A percentile compares a stretch with the other conserved stretches of the same genome.
Conservation (phyloP, 495 filamentous ascomycete species). For the Alectoria sarmentosa region DNA sequence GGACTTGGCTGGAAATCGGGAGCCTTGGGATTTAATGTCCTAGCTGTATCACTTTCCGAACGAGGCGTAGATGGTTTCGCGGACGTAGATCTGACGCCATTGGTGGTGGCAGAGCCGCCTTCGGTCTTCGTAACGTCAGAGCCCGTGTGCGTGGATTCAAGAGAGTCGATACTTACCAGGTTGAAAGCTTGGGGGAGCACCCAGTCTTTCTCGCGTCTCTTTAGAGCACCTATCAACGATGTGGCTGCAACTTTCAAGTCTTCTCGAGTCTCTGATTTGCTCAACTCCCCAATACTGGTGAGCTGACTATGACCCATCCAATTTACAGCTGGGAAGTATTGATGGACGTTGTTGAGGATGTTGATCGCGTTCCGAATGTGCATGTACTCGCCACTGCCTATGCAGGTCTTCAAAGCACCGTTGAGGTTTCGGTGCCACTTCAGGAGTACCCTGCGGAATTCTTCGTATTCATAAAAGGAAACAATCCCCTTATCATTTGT, state of each 20-base stretch:
- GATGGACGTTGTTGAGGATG: constrained; percentile 71
- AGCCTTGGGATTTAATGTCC: constrained; percentile 41
- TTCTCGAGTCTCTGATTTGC: constrained; percentile 65
- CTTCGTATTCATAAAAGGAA: constrained; percentile 69
- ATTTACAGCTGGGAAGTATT: constrained; percentile 80
- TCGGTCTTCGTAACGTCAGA: constrained; percentile 6
- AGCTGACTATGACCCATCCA: constrained; percentile 74
- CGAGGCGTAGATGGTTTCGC: constrained; percentile 36
- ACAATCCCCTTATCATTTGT: constrained; percentile 57
- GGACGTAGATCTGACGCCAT: constrained; percentile 27
- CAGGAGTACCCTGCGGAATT: constrained; percentile 76
- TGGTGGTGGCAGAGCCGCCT: constrained; percentile 12
- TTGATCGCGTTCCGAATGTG: constrained; percentile 94
- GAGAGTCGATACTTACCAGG: constrained; percentile 21
- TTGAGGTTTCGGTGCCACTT: constrained; percentile 83
- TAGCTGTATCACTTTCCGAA: constrained; percentile 33
- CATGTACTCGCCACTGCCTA: constrained; percentile 86
- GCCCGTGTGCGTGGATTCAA: constrained; percentile 29
- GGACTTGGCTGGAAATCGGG: constrained; percentile 41
- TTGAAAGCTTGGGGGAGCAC: constrained; percentile 75
- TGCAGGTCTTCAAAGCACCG: constrained; percentile 66
- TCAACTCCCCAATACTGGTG: constrained; percentile 55
- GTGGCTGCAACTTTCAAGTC: constrained; percentile 89
- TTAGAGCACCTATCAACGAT: constrained; percentile 74
- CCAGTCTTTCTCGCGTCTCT: constrained; percentile 72